Conservation (phyloP, 2,329 filamentous ascomycete species). For the Exserohilum turcica region DNA sequence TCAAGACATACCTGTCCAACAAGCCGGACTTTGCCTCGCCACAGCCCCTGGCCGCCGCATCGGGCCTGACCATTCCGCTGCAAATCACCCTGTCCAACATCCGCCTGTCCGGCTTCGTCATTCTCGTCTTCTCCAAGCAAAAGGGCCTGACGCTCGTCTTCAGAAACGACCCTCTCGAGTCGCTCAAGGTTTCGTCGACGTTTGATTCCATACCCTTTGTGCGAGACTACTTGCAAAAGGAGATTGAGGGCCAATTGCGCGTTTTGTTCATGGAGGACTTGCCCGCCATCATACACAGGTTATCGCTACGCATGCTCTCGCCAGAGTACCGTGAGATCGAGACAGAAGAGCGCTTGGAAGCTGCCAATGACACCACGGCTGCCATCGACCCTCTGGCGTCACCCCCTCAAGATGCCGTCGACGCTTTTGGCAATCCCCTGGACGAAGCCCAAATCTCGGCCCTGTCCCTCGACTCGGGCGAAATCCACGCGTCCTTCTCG, state of each 20-base stretch:
- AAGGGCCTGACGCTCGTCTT: slow-evolving; percentile 97
- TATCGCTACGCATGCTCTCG: slow-evolving; percentile 88
- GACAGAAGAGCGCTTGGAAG: slow-evolving; percentile 57
- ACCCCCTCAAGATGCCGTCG: slow-evolving; percentile 80
- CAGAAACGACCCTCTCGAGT: slow-evolving; percentile 96
- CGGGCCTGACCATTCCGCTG: slow-evolving; percentile 93
- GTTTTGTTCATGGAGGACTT: slow-evolving; percentile 98
- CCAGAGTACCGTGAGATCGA: slow-evolving; percentile 79
- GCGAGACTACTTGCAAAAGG: slow-evolving; percentile 92
- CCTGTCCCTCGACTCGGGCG: slow-evolving; percentile 77
- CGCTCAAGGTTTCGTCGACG: slow-evolving; percentile 96
- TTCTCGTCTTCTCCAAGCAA: slow-evolving; percentile 95
- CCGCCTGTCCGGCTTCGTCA: slow-evolving; percentile 94
- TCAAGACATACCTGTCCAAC: slow-evolving; percentile 93
- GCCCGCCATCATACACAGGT: slow-evolving; percentile 90
- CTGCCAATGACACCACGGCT: slow-evolving; percentile 59
- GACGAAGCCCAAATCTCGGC: slow-evolving; percentile 77
- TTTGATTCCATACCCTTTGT: slow-evolving; percentile 99
- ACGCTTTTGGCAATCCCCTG: slow-evolving; percentile 76
- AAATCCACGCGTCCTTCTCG: slow-evolving; percentile 88
- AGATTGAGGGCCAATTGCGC: slow-evolving; percentile 90
- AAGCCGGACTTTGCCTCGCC: slow-evolving; percentile 93
- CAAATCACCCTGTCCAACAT: slow-evolving; percentile 97
- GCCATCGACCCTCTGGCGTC: slow-evolving; percentile 81
- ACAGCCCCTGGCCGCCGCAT: slow-evolving; percentile 85